A percentile compares a stretch with the other conserved stretches of the same genome.
These are phyloP conservation scores for Skeletonema tropicum DNA, from an alignment of 108 stramenopile genomes.

Conservation along the genomic window DNA sequence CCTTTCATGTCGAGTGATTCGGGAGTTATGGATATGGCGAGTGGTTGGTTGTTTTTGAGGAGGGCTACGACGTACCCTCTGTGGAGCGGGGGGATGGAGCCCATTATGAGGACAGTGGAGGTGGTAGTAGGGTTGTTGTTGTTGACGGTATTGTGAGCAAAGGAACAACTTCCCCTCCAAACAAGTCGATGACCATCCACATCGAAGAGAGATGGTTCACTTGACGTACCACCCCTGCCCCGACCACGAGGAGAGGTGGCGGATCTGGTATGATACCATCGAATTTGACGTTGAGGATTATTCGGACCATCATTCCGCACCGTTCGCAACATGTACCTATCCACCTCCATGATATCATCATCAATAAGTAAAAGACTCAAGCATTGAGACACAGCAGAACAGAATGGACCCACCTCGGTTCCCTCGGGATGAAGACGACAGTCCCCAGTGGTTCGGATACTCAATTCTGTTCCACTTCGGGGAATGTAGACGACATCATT, in stretches of 20 bases:
- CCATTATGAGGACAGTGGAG: constrained; percentile 35
- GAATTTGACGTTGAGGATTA: constrained; percentile 30
- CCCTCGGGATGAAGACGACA: constrained; percentile 51
- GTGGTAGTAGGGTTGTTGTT: constrained; percentile 10
- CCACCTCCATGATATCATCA: constrained; percentile 52
- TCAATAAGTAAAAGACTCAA: constrained; percentile 37
- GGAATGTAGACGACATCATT: constrained; percentile 50
- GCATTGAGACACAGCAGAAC: constrained; percentile 37
- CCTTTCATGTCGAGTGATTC: constrained; percentile 48
- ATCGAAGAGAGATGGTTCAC: constrained; percentile 39
- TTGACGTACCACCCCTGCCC: constrained; percentile 40
- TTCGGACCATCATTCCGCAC: constrained; percentile 9
- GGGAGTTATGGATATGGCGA: constrained; percentile 47
- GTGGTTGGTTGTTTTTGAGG: constrained; percentile 37
- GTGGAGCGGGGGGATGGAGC: constrained; percentile 45
- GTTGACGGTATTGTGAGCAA: not conserved
- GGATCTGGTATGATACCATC: constrained; percentile 45
- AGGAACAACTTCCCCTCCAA: constrained; percentile 38
- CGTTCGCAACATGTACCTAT: constrained; percentile 50
- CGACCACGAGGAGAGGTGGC: constrained; percentile 24
- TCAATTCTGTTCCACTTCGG: constrained; percentile 40
- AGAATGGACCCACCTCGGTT: constrained; percentile 48
- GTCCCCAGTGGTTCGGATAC: constrained; percentile 46
- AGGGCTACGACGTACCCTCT: constrained; percentile 34
- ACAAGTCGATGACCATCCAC: constrained; percentile 43